Conservation (phyloP, 495 filamentous ascomycete species). For the Hypoxylon subgilvum region DNA sequence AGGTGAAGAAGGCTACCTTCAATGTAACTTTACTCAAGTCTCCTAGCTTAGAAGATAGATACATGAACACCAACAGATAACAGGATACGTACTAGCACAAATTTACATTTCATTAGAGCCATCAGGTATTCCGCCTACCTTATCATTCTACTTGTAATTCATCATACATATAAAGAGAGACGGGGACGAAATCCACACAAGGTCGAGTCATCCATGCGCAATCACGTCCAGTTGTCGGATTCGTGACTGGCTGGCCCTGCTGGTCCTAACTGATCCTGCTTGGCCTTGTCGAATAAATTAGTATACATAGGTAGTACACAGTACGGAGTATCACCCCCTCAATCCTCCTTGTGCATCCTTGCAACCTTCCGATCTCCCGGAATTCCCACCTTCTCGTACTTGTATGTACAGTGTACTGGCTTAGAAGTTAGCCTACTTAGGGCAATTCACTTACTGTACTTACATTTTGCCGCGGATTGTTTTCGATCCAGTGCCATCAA, state of each 20-base stretch:
- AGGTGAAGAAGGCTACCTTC: too few species aligned
- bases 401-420: neutral
- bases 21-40: too few species aligned
- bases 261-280: too few species aligned
- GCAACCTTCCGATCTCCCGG: slow-evolving; percentile 44
- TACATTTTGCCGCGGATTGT: slow-evolving; percentile 42
- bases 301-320: too few species aligned
- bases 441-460: slow-evolving; percentile 1
- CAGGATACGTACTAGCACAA: too few species aligned
- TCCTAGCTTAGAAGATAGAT: neutral
- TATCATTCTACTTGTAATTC: too few species aligned
- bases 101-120: too few species aligned
- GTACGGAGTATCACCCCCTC: slow-evolving; percentile 31
- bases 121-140: too few species aligned
- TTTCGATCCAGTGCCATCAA: slow-evolving; percentile 27
- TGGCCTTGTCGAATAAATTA: too few species aligned
- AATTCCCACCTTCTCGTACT: slow-evolving; percentile 35
- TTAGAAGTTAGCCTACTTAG: neutral
- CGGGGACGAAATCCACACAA: neutral
- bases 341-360: slow-evolving; percentile 38
- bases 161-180: too few species aligned
- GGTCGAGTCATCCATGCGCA: slow-evolving; percentile 33
- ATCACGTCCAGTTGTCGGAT: slow-evolving; percentile 6
- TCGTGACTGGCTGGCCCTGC: slow-evolving; percentile 37
- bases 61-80: too few species aligned